Evolutionary conservation across 2,329 filamentous ascomycete species (phyloP), one percentile per base, ranked within the genome.

Genomic region (Periconia sp.): DNA sequence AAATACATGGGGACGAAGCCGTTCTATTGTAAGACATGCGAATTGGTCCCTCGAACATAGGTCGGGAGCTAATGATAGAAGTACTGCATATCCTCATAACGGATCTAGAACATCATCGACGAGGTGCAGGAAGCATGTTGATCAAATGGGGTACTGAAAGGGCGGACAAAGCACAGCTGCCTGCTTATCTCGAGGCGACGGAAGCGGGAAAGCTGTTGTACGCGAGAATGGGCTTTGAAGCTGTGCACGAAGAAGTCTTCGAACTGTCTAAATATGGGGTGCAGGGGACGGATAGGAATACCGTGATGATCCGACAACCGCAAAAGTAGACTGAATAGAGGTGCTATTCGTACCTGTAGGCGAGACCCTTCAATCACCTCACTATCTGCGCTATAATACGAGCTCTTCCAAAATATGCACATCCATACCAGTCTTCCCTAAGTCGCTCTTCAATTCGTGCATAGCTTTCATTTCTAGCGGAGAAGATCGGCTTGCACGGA

Each of bases 161-260:
- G 46, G 74, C 73, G 16, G 74, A 78, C 48, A 51, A 59, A 30
- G 51, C 66, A 12, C 61, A 68, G 1, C 35, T 78, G 15, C 67
- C 66, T n/a, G 54, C 57, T 3, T 77, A 70, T 49, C 49, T 78
- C 7, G 75, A 78, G 43, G 61, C 71, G 3, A 69, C 68, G 8
- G 57, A 63, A 8, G 61, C 63, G 38, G 75, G 73, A 0, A 65
- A 57, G 35, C 65, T 63, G 6, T 41, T 78, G 35, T 78, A 78
- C 48, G 57, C 51, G 37, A 61, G 58, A 19, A 44, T 55, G 22
- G 65, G 63, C 8, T 70, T 68, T 19, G 37, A 50, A 7, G n/a
- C 47, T 2, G 46, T 54, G 9, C 34, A 60, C 4, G 56, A 59
- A 10, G 41, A 52, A 16, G 32, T 36, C 3, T 68, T 61, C 15